Base-by-base conservation (phyloP, 345 rosid genomes). In the Atalantia buxifolia region DNA sequence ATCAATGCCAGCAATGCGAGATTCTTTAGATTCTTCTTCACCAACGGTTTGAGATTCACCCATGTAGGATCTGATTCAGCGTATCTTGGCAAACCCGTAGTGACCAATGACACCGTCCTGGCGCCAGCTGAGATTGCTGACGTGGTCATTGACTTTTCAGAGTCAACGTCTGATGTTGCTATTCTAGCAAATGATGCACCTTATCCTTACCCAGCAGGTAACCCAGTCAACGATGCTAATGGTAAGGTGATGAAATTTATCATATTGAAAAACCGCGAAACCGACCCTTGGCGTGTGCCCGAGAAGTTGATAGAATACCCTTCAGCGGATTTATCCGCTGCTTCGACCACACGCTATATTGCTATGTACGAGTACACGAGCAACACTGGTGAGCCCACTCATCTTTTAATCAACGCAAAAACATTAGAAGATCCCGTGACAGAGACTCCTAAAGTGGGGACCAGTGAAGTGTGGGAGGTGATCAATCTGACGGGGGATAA, bases 401-500 rank as follows among this genome's bases (percentile, higher is more conserved):
- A 96, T 82, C 82, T 96, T 28, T 88, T 83, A 82, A 82, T 96
- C 69, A 96, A 96, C 36, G 97, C 91, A 0, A 90, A 84, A 69
- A 72, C 97, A 1, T 96, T 71, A 56, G 89, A 85, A 1, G 91
- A 82, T 0, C 89, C 91, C 0, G 92, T 64, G 2, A 92, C 94
- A 0, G 99, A 96, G 80, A 87, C 81, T 0, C 94, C 97, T 0
- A 87, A 79, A 70, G 89, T 79, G 8, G 97, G 97, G 78, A 86
- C 97, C 30, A 86, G 78, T 6, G 99, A 96, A 88, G 80, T 93
- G 8, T 96, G 99, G 97, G 81, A 92, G 25, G 91, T 96, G 80
- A 94, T 96, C 4, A 96, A 96, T 83, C 83, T 96, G 45, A 96
- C 99, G 77, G 90, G 84, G 5, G 98, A 96, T 68, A 90, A 91